Percentiles rank a stretch among this genome's conserved stretches.
phyloP scores from a whole-genome alignment of 495 filamentous ascomycete species.

The Saxophila tyrrhenica region DNA sequence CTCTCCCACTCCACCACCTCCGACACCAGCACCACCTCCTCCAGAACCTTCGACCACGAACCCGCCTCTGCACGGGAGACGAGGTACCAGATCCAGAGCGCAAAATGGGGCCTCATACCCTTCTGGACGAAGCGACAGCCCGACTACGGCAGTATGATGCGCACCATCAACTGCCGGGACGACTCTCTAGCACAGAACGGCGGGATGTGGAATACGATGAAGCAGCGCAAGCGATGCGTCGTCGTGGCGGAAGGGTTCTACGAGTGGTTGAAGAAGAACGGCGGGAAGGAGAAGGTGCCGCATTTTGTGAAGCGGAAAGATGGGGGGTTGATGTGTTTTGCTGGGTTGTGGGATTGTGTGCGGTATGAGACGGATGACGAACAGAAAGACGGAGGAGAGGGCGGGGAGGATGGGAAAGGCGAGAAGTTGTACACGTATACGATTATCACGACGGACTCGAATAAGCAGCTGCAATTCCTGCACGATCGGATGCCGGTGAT shows the following conservation, averaged over 20 bases:
- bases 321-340: conserved; percentile 74
- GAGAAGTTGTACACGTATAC: conserved; percentile 70
- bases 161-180: conserved; percentile 90
- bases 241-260: conserved; percentile 87
- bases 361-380: conserved; percentile 53
- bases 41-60: conserved; percentile 1
- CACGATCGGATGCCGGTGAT: conserved; percentile 96
- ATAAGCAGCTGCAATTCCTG: conserved; percentile 66
- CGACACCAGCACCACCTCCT: background rate
- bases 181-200: conserved; percentile 66
- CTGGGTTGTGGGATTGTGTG: conserved; percentile 85
- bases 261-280: conserved; percentile 83
- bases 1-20: conserved; percentile 3
- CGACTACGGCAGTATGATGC: conserved; percentile 62
- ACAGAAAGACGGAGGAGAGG: background rate
- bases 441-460: conserved; percentile 80
- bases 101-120: conserved; percentile 86
- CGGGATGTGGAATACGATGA: conserved; percentile 90
- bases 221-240: conserved; percentile 73
- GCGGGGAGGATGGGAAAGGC: background rate
- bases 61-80: conserved; percentile 23
- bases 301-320: conserved; percentile 74
- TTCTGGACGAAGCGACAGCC: conserved; percentile 83
- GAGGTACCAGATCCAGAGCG: conserved; percentile 75
- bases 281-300: conserved; percentile 66